Conservation (phyloP, 2,329 filamentous ascomycete genomes). For the Ascochyta lentis region DNA sequence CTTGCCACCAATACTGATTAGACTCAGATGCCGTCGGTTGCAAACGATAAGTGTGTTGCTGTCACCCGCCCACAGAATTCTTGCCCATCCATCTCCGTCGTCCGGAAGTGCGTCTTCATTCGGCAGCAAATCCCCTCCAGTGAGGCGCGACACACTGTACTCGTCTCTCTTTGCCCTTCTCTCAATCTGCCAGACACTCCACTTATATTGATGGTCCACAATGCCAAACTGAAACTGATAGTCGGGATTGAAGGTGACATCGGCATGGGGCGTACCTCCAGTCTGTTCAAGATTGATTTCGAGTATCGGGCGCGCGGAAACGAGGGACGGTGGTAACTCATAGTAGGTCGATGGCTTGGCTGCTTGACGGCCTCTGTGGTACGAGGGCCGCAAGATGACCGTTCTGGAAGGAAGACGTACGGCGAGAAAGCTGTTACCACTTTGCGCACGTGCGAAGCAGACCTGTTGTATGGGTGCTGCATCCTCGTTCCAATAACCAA, state of each 20-base stretch:
- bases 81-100: constrained; percentile 57
- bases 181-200: constrained; percentile 71
- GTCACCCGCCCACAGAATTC: constrained; percentile 57
- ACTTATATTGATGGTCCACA: constrained; percentile 69
- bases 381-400: constrained; percentile 54
- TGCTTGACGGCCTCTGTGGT: constrained; percentile 20
- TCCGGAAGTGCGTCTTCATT: not conserved
- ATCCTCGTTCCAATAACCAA: constrained; percentile 63
- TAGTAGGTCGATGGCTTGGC: constrained; percentile 27
- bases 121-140: constrained; percentile 29
- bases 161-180: constrained; percentile 32
- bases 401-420: constrained; percentile 57
- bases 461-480: constrained; percentile 62
- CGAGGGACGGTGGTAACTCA: constrained; percentile 53
- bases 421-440: constrained; percentile 57
- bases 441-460: constrained; percentile 55
- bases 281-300: constrained; percentile 61
- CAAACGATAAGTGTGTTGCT: constrained; percentile 60
- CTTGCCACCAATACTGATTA: constrained; percentile 45
- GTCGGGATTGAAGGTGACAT: constrained; percentile 70
- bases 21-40: constrained; percentile 51
- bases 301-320: constrained; percentile 64
- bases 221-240: constrained; percentile 68
- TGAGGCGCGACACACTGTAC: constrained; percentile 44
- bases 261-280: constrained; percentile 63